Conservation (phyloP, 495 filamentous ascomycete species). For the Xylaria cubensis region DNA sequence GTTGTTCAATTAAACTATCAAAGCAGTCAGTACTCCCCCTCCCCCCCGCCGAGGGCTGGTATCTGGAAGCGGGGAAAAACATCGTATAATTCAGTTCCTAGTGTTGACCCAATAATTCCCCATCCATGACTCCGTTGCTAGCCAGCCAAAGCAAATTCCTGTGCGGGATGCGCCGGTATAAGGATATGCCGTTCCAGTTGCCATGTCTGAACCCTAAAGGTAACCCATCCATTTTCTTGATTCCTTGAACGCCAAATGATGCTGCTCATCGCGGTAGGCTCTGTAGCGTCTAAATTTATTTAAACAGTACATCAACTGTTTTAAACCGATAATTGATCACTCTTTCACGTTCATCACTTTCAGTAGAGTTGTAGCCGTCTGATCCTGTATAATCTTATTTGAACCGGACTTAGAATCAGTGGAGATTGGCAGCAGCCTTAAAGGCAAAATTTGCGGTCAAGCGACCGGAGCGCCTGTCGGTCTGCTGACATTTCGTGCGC, state of each 20-base stretch:
- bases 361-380: background rate
- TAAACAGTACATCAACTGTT: background rate
- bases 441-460: conserved; percentile 61
- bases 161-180: background rate
- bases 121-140: conserved; percentile 15
- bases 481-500: conserved; percentile 65
- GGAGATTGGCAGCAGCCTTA: conserved; percentile 14
- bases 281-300: conserved; percentile 7
- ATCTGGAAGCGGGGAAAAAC: conserved; percentile 12
- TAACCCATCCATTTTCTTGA: conserved; percentile 2
- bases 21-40: background rate
- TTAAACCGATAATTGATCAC: background rate
- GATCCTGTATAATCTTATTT: background rate
- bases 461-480: conserved; percentile 66
- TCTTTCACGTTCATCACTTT: background rate
- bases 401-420: background rate
- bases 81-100: background rate
- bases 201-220: background rate
- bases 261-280: conserved; percentile 15
- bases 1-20: conserved; percentile 7
- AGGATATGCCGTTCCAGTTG: background rate
- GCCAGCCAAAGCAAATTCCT: background rate
- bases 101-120: background rate
- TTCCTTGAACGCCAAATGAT: conserved; percentile 35
- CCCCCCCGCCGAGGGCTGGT: conserved; percentile 14